These are phyloP conservation scores for Syzygium syzygioides DNA, from an alignment of 441 rosid genomes.

Conservation along the genomic window DNA sequence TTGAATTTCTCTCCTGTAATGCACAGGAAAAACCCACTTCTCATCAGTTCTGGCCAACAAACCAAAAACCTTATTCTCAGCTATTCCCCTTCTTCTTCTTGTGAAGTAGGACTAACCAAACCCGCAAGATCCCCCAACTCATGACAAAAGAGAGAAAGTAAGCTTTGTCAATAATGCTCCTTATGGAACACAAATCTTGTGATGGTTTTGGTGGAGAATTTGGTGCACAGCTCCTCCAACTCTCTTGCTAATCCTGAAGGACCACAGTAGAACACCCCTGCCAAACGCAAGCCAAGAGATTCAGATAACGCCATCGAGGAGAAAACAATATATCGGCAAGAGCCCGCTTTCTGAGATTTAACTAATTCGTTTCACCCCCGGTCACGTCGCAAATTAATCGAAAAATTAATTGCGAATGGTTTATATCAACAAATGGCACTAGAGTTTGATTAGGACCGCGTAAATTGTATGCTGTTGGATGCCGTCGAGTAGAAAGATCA, in stretches of 20 bases:
- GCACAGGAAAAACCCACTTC: neutral
- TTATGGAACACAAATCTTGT: conserved; percentile 54
- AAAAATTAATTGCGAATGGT: neutral
- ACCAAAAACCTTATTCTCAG: neutral
- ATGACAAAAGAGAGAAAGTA: neutral
- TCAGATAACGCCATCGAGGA: neutral
- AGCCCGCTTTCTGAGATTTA: neutral
- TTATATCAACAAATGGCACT: neutral
- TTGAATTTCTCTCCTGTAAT: neutral
- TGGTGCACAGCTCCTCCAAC: conserved; percentile 41
- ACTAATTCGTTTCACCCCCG: neutral
- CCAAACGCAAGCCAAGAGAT: neutral
- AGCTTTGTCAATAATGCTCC: conserved; percentile 27
- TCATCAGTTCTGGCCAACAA: neutral
- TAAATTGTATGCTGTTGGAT: neutral
- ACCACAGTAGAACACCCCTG: conserved; percentile 57
- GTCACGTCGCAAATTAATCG: neutral
- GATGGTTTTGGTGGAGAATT: conserved; percentile 37
- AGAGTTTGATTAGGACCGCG: neutral
- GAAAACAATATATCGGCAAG: neutral
- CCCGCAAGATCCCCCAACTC: neutral
- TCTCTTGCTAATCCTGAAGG: conserved; percentile 35
- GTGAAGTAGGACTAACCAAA: neutral
- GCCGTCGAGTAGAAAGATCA: neutral
- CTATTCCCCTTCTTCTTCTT: neutral